phyloP scores from a whole-genome alignment of 2,329 filamentous ascomycete genomes.

The Monosporascus sp. region DNA sequence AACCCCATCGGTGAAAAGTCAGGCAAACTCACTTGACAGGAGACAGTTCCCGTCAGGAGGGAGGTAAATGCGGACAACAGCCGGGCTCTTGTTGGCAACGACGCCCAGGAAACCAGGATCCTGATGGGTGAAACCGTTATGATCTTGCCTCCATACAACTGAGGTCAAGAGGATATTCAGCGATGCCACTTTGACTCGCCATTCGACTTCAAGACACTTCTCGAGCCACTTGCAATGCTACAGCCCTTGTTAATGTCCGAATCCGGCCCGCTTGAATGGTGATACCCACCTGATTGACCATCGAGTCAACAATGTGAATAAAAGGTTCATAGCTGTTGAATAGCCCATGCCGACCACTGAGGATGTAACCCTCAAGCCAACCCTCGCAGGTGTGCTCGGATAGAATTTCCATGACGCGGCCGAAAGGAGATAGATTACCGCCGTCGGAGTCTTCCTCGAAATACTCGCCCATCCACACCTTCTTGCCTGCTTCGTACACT shows the following conservation, averaged over 20 bases:
- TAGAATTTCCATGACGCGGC: slow-evolving; percentile 80
- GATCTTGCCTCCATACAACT: slow-evolving; percentile 77
- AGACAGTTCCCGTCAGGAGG: slow-evolving; percentile 76
- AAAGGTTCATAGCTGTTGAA: slow-evolving; percentile 81
- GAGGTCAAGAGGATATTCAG: slow-evolving; percentile 76
- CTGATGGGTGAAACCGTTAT: slow-evolving; percentile 80
- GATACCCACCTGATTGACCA: slow-evolving; percentile 64
- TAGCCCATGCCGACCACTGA: slow-evolving; percentile 69
- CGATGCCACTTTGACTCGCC: slow-evolving; percentile 67
- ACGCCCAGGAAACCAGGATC: slow-evolving; percentile 77
- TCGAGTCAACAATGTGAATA: slow-evolving; percentile 77
- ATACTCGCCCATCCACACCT: slow-evolving; percentile 75
- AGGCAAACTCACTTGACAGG: slow-evolving; percentile 41
- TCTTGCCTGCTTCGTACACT: slow-evolving; percentile 70
- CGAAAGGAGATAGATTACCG: slow-evolving; percentile 63
- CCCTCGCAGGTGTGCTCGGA: slow-evolving; percentile 76
- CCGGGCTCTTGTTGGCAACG: slow-evolving; percentile 72
- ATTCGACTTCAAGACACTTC: slow-evolving; percentile 74
- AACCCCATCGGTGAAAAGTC: not conserved
- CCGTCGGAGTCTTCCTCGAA: slow-evolving; percentile 72
- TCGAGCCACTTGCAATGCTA: slow-evolving; percentile 79
- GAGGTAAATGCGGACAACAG: slow-evolving; percentile 75
- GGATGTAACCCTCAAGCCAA: slow-evolving; percentile 74
- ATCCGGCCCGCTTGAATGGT: not conserved
- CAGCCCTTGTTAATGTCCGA: slow-evolving; percentile 7